Evolutionary conservation across 805 yeast species (phyloP), one percentile per base, ranked within the genome.

Genomic region (Saccharomycopsis vini): DNA sequence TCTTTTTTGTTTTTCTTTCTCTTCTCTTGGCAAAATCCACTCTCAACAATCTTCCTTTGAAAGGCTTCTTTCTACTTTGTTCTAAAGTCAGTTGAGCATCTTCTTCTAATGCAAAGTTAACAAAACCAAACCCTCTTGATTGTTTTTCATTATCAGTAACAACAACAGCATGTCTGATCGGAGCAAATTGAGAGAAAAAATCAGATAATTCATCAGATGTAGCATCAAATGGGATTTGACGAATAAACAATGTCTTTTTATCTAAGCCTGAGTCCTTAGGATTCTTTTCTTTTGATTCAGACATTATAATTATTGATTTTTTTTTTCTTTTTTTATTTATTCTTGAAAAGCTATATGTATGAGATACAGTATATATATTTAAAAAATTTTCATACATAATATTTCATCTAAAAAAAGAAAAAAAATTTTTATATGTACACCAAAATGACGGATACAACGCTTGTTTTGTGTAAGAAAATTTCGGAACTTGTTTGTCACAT

Each of bases 121-220:
- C 98, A 62, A 92, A 92, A 3, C 98, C 98, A 63, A 89, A 92
- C 2, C 98, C 97, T 60, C 89, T 74, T 2, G 96, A 86, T 36
- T 81, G 71, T 5, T 83, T 75, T 29, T 81, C 77, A 9, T 68
- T 68, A 57, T 89, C 96, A 32, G 70, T 81, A 15, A 92, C 97
- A 34, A 92, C 74, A 36, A 88, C 89, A 2, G 97, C 95, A 62
- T 92, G 98, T 62, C 81, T 88, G 10, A 90, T 94, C 5, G 98
- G 98, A 3, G 86, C 90, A 64, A 88, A 81, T 51, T 87, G 87
- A 1, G 97, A 82, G 58, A 92, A 92, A 62, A 72, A 88, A 53
- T 83, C 85, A n/a, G n/a, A 72, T 34, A 92, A 69, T 54, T 86
- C 79, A 47, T 87, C 95, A 19, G 80, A 75, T 1, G 94, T 82